These are phyloP conservation scores for Talaromyces sp. DNA, from an alignment of 2,329 filamentous ascomycete species.

Conservation along the genomic window DNA sequence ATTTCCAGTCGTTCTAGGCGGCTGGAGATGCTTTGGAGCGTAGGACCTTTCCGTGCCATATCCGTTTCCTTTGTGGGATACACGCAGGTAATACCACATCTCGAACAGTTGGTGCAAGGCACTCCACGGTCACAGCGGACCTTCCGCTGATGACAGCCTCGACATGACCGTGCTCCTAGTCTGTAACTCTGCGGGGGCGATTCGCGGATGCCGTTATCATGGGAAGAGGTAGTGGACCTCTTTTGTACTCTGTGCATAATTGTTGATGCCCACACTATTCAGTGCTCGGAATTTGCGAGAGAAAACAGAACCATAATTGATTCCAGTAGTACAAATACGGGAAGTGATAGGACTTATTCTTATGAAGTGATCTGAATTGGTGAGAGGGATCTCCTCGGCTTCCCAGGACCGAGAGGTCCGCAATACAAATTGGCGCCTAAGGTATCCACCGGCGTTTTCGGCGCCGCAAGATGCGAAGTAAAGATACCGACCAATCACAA, in stretches of 20 bases:
- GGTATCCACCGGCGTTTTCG: conserved; percentile 3
- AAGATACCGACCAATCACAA: not conserved
- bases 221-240: not conserved
- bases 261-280: not conserved
- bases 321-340: not conserved
- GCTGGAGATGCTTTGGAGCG: conserved; percentile 17
- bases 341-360: not conserved
- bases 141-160: conserved; percentile 25
- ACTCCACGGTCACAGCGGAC: conserved; percentile 25
- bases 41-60: conserved; percentile 11
- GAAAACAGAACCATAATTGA: too few relatives aligned
- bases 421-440: too few relatives aligned
- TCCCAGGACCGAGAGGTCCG: conserved; percentile 9
- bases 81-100: conserved; percentile 12
- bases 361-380: too few relatives aligned
- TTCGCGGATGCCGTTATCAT: not conserved
- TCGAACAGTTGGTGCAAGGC: conserved; percentile 25
- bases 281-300: not conserved
- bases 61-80: conserved; percentile 18
- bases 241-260: conserved; percentile 3
- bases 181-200: conserved; percentile 4
- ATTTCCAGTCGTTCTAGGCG: conserved; percentile 15
- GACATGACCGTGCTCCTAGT: conserved; percentile 17
- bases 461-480: not conserved
- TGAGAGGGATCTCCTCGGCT: not conserved